Evolutionary conservation across 305 asterid species (phyloP), one percentile per base, ranked within the genome.

Genomic region (Euphrasia arctica): DNA sequence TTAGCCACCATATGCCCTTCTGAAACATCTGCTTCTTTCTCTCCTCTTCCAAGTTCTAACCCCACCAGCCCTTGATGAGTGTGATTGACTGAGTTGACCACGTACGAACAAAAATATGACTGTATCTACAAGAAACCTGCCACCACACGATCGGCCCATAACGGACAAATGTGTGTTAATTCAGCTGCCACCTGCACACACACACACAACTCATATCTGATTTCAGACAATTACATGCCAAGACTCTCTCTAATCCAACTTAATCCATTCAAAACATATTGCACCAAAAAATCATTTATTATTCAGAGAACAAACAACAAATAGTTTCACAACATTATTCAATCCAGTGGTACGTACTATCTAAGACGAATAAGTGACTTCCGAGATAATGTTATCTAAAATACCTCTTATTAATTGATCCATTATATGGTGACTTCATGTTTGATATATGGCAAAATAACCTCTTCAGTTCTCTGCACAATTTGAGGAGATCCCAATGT

Each of bases 361-460:
- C 3, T 12, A 63, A 25, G 71, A 39, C 65, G 64, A 65, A 48
- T 43, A 59, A 64, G 13, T 12, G 56, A 62, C 52, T 43, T 14
- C 31, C 45, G 15, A 13, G 50, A 50, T 31, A 57, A 66, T 47
- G 27, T 49, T 57, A 65, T 60, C 64, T 52, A 45, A 50, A 54
- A 51, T 72, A 81, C 95, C 96, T 83, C 82, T 79, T 66, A 89
- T 83, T 65, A 81, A 77, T 61, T 86, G 78, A 71, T 84, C 66
- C 22, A 18, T 18, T 18, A 69, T 74, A 76, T 9, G 80, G 75
- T 52, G 89, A 72, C 77, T 80, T 79, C 78, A 85, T 61, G 71
- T 77, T 83, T 62, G 86, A 78, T 45, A 88, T 71, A 67, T 88
- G 99, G 97, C 57, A 96, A 93, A 50, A 82, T 66, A 70, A 72